Evolutionary conservation across 2,329 filamentous ascomycete genomes (phyloP), one percentile per base, ranked within the genome.

Genomic region (Cladosporium phlei): DNA sequence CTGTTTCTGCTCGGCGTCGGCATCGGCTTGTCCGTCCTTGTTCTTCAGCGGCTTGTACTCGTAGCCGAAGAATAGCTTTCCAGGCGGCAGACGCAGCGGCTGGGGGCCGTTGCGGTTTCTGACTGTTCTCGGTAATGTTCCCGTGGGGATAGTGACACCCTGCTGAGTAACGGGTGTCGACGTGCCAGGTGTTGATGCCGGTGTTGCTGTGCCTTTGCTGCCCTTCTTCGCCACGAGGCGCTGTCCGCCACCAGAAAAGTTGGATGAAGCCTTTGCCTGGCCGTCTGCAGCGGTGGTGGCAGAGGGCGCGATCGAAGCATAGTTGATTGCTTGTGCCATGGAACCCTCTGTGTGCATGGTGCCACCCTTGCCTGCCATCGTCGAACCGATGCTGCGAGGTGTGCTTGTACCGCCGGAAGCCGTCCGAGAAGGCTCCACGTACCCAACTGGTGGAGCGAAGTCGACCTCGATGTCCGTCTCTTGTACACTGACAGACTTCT

Each of bases 281-380:
- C 80, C 81, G 7, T 75, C 74, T 5, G 79, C 79, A 11, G 80
- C 82, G 11, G 82, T 76, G 2, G 76, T 79, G 5, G 87, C 78
- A 3, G 82, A 82, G 1, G 93, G 90, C 0, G 89, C 88, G 55
- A 98, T 95, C 24, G 89, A 80, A 43, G 82, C 79, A 68, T 97
- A 98, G 73, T 96, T 96, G 73, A 98, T 97, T n/a, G 88, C 81
- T 60, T 95, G 88, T 0, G 93, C 90, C 93, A 98, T 98, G 51
- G 84, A 90, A 9, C 93, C 93, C 59, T 95, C 87, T 52, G 76
- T 81, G 66, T 94, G 89, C 19, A 96, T 67, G 12, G 85, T 70
- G 4, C 90, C 88, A 21, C 88, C 86, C 54, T 72, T 69, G 2
- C 79, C 72, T 6, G 85, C 83, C 50, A 64, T 63, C 34, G 54